Percentiles rank a stretch among this genome's conserved stretches.
These are phyloP conservation scores for Parathielavia appendiculata DNA, from an alignment of 495 filamentous ascomycete genomes.

Conservation along the genomic window DNA sequence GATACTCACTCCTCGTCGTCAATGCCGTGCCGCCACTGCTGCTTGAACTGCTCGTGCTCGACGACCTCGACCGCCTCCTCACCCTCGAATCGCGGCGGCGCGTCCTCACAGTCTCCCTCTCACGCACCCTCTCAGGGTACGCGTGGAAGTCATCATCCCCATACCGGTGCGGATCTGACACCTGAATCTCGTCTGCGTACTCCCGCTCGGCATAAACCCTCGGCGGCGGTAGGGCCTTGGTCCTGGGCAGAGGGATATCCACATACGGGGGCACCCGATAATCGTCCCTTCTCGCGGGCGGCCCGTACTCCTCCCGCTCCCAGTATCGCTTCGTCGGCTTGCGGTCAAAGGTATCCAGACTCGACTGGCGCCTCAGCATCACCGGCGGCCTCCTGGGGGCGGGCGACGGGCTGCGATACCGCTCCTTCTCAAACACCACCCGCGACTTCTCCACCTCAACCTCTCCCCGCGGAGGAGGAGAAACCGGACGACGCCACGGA, in stretches of 20 bases:
- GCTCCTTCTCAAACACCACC: conserved; percentile 34
- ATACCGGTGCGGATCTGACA: conserved; percentile 61
- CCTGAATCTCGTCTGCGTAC: conserved; percentile 54
- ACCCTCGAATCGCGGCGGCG: conserved; percentile 33
- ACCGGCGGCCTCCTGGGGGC: conserved; percentile 23
- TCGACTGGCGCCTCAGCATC: conserved; percentile 40
- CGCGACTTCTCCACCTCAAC: conserved; percentile 30
- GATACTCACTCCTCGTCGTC: conserved; percentile 54
- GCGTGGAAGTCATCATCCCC: conserved; percentile 63
- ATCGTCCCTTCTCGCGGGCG: conserved; percentile 33
- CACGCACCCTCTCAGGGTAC: conserved; percentile 51
- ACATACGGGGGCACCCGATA: conserved; percentile 47
- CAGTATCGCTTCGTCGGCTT: conserved; percentile 41
- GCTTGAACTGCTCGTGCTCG: conserved; percentile 44
- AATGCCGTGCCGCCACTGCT: conserved; percentile 39
- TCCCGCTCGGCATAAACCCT: conserved; percentile 50
- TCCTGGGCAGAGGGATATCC: conserved; percentile 50
- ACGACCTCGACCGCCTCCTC: conserved; percentile 32
- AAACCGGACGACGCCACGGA: conserved; percentile 10
- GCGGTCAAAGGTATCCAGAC: conserved; percentile 48
- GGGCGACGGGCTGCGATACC: conserved; percentile 37
- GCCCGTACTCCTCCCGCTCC: conserved; percentile 46
- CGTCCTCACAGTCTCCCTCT: conserved; percentile 44
- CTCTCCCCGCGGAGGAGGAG: conserved; percentile 23
- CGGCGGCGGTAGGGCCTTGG: conserved; percentile 41